Conservation (phyloP, 176 grass and related monocot species). For the Aegilops bicornis region DNA sequence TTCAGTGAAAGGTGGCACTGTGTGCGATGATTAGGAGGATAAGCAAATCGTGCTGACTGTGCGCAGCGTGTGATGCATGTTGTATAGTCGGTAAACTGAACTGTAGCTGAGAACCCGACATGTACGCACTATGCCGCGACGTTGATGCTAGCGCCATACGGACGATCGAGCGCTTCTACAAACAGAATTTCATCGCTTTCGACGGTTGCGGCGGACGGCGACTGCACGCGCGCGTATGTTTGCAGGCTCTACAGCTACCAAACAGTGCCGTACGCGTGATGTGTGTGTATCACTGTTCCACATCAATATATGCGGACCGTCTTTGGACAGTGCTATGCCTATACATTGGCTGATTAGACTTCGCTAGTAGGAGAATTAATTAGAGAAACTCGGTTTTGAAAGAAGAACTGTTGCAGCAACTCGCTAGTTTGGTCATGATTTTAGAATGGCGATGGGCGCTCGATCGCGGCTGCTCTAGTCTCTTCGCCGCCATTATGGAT, state of each 20-base stretch:
- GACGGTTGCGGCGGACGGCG: not conserved
- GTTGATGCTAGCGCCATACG: not conserved
- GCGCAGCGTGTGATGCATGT: not conserved
- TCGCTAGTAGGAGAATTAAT: not conserved
- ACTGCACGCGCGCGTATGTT: not conserved
- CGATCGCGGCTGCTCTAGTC: no score
- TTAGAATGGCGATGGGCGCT: no score
- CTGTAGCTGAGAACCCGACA: not conserved
- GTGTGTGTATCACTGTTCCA: not conserved
- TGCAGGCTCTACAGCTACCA: not conserved
- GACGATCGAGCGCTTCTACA: not conserved
- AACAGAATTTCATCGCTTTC: not conserved
- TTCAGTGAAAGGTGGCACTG: not conserved
- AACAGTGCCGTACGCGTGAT: not conserved
- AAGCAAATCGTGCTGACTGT: not conserved
- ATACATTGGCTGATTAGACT: not conserved
- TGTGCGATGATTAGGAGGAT: not conserved
- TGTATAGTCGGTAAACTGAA: not conserved
- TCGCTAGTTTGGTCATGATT: no score
- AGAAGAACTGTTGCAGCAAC: no score
- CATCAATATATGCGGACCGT: not conserved
- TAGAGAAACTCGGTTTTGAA: no score
- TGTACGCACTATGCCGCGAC: not conserved
- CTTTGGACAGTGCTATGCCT: not conserved
- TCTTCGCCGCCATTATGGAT: no score